Evolutionary conservation across 192 early-diverging fungal genomes (phyloP).

Genomic region (Jimgerdemannia flammicorona): DNA sequence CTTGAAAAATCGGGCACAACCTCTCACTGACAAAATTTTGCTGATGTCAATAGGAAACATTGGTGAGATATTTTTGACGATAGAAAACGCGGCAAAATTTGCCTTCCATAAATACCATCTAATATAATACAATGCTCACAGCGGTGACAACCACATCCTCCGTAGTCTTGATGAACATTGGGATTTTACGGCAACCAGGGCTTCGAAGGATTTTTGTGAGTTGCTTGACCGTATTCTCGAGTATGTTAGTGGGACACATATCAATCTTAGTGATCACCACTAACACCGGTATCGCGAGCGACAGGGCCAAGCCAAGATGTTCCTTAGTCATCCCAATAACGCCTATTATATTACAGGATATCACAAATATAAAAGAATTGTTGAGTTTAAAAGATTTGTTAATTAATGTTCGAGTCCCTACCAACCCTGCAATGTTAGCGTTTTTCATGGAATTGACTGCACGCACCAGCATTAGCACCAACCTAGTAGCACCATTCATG

Average conservation of each 20-base stretch:
- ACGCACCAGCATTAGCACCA: constrained; percentile 71
- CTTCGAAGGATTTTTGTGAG: constrained; percentile 80
- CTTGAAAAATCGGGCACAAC: constrained; percentile 93
- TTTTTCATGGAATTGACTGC: neutral
- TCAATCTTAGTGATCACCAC: constrained; percentile 95
- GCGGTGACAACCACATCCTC: constrained; percentile 78
- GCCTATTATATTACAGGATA: neutral
- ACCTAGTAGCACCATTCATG: constrained; percentile 28
- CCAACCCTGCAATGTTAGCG: too few relatives aligned
- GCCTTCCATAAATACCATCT: neutral
- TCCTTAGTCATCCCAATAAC: constrained; percentile 93
- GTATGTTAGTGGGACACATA: constrained; percentile 83
- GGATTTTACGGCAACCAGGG: constrained; percentile 89
- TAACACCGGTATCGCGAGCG: constrained; percentile 82
- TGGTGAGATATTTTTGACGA: neutral
- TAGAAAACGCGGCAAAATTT: neutral
- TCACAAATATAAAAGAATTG: too few relatives aligned
- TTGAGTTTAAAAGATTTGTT: too few relatives aligned
- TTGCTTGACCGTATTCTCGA: constrained; percentile 81
- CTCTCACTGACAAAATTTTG: constrained; percentile 80
- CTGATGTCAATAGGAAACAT: constrained; percentile 4
- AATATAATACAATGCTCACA: constrained; percentile 23
- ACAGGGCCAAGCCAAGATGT: constrained; percentile 86
- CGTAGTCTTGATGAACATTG: constrained; percentile 74
- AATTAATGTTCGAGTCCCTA: too few relatives aligned